phyloP scores from a whole-genome alignment of 495 filamentous ascomycete species.

The Bathelium albidoporum region DNA sequence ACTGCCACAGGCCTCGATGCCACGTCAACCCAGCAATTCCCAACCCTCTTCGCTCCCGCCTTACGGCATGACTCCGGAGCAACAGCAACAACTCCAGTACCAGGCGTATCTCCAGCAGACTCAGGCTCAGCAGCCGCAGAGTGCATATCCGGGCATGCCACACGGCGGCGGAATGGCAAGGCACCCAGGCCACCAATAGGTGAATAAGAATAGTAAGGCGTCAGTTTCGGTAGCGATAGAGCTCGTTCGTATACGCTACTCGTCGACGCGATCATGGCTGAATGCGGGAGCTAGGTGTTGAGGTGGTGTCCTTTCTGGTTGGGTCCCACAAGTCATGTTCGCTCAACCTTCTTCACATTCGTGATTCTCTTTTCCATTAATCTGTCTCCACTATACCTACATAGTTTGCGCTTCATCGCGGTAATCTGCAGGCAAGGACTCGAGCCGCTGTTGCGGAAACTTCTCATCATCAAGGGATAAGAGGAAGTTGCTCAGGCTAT shows the following conservation, averaged over 20 bases:
- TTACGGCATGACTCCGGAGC: slow-evolving; percentile 28
- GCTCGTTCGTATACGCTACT: not conserved
- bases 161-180: slow-evolving; percentile 10
- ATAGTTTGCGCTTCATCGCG: not conserved
- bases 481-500: slow-evolving; percentile 40
- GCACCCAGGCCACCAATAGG: not conserved
- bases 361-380: not conserved
- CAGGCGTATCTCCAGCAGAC: slow-evolving; percentile 35
- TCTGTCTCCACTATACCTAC: slow-evolving; percentile 2
- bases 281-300: not conserved
- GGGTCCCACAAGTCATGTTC: not conserved
- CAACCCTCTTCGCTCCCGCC: slow-evolving; percentile 6
- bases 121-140: slow-evolving; percentile 23
- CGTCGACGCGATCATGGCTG: not conserved
- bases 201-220: not conserved
- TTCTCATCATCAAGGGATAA: slow-evolving; percentile 66
- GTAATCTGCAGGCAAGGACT: not conserved
- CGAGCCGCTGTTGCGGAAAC: slow-evolving; percentile 36
- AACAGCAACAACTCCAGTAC: slow-evolving; percentile 33
- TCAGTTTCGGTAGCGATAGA: not conserved
- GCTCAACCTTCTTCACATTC: not conserved
- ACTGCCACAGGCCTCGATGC: slow-evolving; percentile 25
- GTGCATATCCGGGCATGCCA: slow-evolving; percentile 29
- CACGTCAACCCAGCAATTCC: slow-evolving; percentile 6
- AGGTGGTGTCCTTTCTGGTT: not conserved